These are phyloP conservation scores for Incumbomyces delicatus DNA, from an alignment of 2,329 filamentous ascomycete genomes.

Conservation along the genomic window DNA sequence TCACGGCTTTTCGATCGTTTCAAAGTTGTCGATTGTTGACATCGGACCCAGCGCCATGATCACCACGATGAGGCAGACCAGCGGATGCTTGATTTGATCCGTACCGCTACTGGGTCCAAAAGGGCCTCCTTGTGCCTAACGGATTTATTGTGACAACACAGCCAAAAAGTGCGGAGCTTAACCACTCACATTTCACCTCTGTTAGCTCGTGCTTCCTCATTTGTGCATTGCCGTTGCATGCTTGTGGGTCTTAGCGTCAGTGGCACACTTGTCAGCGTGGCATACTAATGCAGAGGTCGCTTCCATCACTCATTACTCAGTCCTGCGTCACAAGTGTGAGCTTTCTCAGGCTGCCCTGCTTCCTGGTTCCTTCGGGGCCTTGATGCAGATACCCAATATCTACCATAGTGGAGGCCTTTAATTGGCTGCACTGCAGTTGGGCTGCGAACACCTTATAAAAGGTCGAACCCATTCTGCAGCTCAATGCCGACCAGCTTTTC, in stretches of 20 bases:
- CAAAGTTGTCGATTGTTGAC: too few species aligned
- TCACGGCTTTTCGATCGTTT: too few species aligned
- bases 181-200: too few species aligned
- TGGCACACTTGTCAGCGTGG: neutral
- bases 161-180: too few species aligned
- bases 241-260: neutral
- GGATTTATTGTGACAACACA: too few species aligned
- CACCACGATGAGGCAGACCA: too few species aligned
- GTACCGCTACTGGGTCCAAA: too few species aligned
- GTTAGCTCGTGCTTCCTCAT: neutral
- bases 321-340: neutral
- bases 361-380: neutral
- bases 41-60: too few species aligned
- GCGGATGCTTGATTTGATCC: too few species aligned
- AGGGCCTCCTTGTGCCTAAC: too few species aligned
- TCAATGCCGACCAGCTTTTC: neutral
- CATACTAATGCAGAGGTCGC: conserved; percentile 2
- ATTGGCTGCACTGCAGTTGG: conserved; percentile 7
- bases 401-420: neutral
- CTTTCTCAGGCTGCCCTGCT: neutral
- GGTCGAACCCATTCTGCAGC: neutral
- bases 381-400: neutral
- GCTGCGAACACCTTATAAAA: conserved; percentile 2
- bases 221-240: neutral
- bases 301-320: neutral